Base-by-base conservation (phyloP, 2,329 filamentous ascomycete genomes). In the Aspergillus sp. region DNA sequence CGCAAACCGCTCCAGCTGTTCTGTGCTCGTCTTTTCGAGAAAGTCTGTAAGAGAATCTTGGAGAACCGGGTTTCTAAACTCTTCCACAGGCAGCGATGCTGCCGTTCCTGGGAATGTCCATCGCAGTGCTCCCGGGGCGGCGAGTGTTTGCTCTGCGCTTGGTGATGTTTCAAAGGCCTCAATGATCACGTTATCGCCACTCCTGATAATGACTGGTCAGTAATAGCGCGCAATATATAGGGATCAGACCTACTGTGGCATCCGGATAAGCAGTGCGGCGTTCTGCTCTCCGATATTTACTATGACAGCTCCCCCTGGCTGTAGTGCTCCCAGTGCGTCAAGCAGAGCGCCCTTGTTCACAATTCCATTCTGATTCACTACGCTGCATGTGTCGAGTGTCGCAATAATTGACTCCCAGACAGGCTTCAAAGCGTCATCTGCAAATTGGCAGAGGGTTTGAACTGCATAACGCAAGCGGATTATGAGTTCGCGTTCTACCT, bases 121-220 rank as follows among this genome's bases (percentile, higher is more conserved):
- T 58, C 77, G 67, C 0, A 90, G 70, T 1, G 85, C 81, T 25
- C 78, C 79, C 19, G 82, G 72, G 0, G 84, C 72, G 0, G 79
- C 78, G 2, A 89, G 75, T 0, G 88, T 83, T 13, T 80, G 73
- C 47, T 84, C 77, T 1, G 83, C 84, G 0, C 69, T 68, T 0
- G 88, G 77, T 0, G 86, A 87, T 0, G 83, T 78, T 68, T 90
- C 87, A 58, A 89, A 89, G 0, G 79, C 79, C 69, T 90, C 87
- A 50, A 89, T 83, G 58, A 85, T 17, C 65, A 82, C 65, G 63
- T 19, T 2, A 39, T 53, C 19, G n/a, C 50, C 30, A 10, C 5
- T 32, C 23, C 50, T 53, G 21, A 9, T 10, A 25, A 12, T 19
- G 3, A 19, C 10, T 15, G 38, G 38, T 17, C 1, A 36, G 17